These are phyloP conservation scores for Clathrus columnatus DNA, from an alignment of 768 basidiomycete species.

Conservation along the genomic window DNA sequence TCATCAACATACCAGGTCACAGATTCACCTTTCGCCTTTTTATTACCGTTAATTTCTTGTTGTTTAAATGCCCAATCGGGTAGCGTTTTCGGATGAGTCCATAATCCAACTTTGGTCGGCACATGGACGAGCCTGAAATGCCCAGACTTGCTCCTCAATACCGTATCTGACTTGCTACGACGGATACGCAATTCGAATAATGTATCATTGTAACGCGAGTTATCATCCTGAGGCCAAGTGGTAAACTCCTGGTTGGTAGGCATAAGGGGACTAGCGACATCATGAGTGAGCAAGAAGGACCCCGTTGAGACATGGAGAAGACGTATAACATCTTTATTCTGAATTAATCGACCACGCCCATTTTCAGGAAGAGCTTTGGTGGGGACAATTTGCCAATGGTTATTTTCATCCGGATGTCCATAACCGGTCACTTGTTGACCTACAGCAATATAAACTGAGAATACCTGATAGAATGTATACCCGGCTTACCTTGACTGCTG, in stretches of 20 bases:
- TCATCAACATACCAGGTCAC: constrained; percentile 87
- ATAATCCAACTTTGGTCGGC: constrained; percentile 85
- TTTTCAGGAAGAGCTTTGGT: constrained; percentile 92
- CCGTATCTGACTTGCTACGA: constrained; percentile 67
- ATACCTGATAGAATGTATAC: neutral
- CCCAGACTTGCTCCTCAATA: constrained; percentile 90
- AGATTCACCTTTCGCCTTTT: constrained; percentile 72
- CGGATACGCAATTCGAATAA: constrained; percentile 71
- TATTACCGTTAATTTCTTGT: constrained; percentile 97
- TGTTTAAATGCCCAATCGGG: constrained; percentile 98
- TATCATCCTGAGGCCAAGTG: constrained; percentile 76
- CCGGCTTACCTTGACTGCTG: constrained; percentile 72
- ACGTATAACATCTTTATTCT: constrained; percentile 82
- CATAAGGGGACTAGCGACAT: constrained; percentile 95
- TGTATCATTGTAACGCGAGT: constrained; percentile 76
- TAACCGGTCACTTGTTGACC: constrained; percentile 97
- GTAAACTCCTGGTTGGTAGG: constrained; percentile 99
- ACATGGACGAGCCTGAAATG: constrained; percentile 88
- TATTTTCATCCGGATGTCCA: constrained; percentile 89
- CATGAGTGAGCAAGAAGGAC: constrained; percentile 81
- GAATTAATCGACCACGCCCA: constrained; percentile 86
- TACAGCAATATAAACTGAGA: constrained; percentile 20
- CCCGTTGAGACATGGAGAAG: constrained; percentile 83
- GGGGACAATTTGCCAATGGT: constrained; percentile 91
- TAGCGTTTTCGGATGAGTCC: constrained; percentile 78